Evolutionary conservation across 345 rosid genomes (phyloP), one percentile per base, ranked within the genome.

Genomic region (Salix brachista): DNA sequence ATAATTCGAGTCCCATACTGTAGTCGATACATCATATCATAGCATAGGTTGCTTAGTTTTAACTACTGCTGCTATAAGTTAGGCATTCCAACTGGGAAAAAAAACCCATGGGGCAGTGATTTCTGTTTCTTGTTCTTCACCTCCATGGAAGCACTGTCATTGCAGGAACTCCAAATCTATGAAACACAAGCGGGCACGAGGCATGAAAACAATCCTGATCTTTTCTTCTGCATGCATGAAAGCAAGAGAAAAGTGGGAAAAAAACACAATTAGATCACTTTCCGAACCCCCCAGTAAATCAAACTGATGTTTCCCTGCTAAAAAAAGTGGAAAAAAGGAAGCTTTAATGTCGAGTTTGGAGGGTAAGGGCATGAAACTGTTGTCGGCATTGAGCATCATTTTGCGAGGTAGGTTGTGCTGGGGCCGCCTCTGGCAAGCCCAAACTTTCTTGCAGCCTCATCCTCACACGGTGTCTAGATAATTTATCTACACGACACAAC

Each of bases 181-280:
- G 75, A 75, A 17, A 67, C 79, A 56, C 83, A 80, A 16, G 72
- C 72, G 16, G 79, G 83, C 17, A 75, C 79, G 23, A 80, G 76
- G 72, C 83, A 80, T 13, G 83, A 70, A 41, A 80, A 75, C 50
- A 80, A 71, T 14, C 79, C 79, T 65, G 79, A 56, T 30, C 72
- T 21, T 69, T 80, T 80, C 79, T 80, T 80, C 79, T 80, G 36
- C 83, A 46, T 8, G 16, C 25, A 16, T 26, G 36, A 6, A 60
- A 5, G 2, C 10, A 64, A 8, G 3, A 28, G 11, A 19, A 13
- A 26, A 3, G 30, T 9, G 37, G 37, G 37, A 36, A 36, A 18
- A 72, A 23, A 30, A 32, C 9, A 14, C n/a, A 5, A 3, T 5
- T 7, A 26, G 17, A 37, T 28, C n/a, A 32, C 8, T 12, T 39